These are phyloP conservation scores for Fusarium lateritium DNA, from an alignment of 2,329 filamentous ascomycete species.

Conservation along the genomic window DNA sequence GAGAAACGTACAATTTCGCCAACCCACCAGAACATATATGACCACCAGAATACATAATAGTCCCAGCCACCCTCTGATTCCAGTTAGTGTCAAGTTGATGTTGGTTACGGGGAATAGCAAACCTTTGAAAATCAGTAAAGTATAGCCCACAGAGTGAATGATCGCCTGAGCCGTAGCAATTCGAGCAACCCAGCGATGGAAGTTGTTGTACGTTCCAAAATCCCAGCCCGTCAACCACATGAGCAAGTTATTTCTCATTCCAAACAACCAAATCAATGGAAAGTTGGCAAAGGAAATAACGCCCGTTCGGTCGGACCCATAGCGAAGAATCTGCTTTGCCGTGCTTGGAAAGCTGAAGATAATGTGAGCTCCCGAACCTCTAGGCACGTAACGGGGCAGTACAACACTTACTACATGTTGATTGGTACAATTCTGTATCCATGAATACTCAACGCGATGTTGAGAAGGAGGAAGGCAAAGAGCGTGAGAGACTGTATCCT, in stretches of 20 bases:
- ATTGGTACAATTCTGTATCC: conserved; percentile 57
- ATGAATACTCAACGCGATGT: conserved; percentile 54
- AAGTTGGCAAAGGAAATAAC: conserved; percentile 75
- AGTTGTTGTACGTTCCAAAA: conserved; percentile 76
- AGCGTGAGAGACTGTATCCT: conserved; percentile 61
- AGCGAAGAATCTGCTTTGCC: conserved; percentile 62
- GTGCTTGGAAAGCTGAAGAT: conserved; percentile 53
- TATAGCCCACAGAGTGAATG: conserved; percentile 73
- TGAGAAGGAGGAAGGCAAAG: conserved; percentile 56
- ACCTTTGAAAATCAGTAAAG: conserved; percentile 60
- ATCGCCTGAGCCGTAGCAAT: conserved; percentile 74
- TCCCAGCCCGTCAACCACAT: conserved; percentile 79
- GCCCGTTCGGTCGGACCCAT: conserved; percentile 74
- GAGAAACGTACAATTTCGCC: conserved; percentile 60
- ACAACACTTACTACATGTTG: conserved; percentile 57
- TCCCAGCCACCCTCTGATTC: conserved; percentile 56
- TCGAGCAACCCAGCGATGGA: conserved; percentile 77
- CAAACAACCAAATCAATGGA: conserved; percentile 76
- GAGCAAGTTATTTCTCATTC: conserved; percentile 75
- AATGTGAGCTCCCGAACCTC: conserved; percentile 1
- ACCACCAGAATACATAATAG: conserved; percentile 56
- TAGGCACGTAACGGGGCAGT: fast-evolving
- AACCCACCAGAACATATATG: conserved; percentile 64
- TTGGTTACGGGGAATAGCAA: fast-evolving
- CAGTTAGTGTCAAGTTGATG: background rate